Evolutionary conservation across 2,329 filamentous ascomycete genomes (phyloP), one percentile per base, ranked within the genome.

Genomic region (Stenocarpella maydis): DNA sequence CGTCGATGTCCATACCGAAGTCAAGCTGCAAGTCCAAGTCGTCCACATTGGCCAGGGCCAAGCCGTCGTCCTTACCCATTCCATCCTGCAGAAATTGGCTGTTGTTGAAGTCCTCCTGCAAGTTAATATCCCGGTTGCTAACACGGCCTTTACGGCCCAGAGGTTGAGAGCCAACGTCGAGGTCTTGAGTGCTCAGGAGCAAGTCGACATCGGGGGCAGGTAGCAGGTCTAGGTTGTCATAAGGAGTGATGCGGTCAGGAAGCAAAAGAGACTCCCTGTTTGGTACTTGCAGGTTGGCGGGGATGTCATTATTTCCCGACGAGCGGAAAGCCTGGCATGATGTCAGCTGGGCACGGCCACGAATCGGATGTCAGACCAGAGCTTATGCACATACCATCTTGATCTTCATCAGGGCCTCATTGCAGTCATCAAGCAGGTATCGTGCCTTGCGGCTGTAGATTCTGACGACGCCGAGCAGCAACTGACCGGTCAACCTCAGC

Each of bases 401-500:
- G 76, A 99, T 98, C 84, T 98, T 98, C 86, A 97, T 91, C 74
- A 99, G 85, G 47, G 95, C 95, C 82, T 99, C 96, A 77, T 97
- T 98, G 82, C 96, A 99, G 79, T 99, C 96, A 77, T 99, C 96
- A 58, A 98, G 85, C 63, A 99, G 85, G 81, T 99, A 99, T 76
- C 95, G 92, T 77, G 96, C 95, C 83, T 99, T 99, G 77, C 96
- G 89, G 81, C 95, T 97, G 82, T 99, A 99, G 77, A 99, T 99
- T 78, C 95, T 90, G 75, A 98, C 96, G 31, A 99, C 96, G 83
- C 96, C 96, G 68, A 99, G 88, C 77, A 99, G 85, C 69, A 99
- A 86, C 83, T 99, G 96, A 71, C 95, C 95, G 77, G 94, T 98
- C 72, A 99, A 84, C 74, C 96, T 94, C 76, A 99, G 83, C 37